Evolutionary conservation across 2,329 filamentous ascomycete species (phyloP).

Genomic region (Zasmidium angulare): DNA sequence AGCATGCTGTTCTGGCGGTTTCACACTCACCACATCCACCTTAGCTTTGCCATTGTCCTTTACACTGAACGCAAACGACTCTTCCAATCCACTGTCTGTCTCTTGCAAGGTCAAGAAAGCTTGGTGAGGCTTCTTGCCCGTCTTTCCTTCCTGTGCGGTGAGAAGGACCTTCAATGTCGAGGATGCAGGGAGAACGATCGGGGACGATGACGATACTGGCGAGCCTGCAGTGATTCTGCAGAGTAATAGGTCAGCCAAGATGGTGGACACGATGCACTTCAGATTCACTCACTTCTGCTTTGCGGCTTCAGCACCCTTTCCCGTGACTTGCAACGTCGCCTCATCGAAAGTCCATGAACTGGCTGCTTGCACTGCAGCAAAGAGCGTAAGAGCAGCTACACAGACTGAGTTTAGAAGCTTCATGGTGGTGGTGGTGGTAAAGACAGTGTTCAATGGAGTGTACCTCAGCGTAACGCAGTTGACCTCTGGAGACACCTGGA

Average conservation of each 20-base stretch:
- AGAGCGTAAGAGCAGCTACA: constrained; percentile 14
- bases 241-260: neutral
- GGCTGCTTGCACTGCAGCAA: constrained; percentile 46
- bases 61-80: constrained; percentile 78
- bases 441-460: neutral
- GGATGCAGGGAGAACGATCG: constrained; percentile 63
- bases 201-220: constrained; percentile 47
- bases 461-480: no score
- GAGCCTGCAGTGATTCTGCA: constrained; percentile 48
- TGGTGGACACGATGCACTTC: neutral
- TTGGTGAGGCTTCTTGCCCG: constrained; percentile 84
- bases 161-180: constrained; percentile 81
- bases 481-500: no score
- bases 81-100: constrained; percentile 71
- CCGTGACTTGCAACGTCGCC: constrained; percentile 63
- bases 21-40: constrained; percentile 72
- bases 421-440: constrained; percentile 22
- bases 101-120: constrained; percentile 86
- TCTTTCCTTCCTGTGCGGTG: constrained; percentile 76
- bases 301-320: constrained; percentile 54
- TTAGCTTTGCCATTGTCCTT: constrained; percentile 87
- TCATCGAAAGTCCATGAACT: constrained; percentile 72
- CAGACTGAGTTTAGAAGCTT: constrained; percentile 22
- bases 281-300: constrained; percentile 57
- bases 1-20: neutral